Base-by-base conservation (phyloP, 2,329 filamentous ascomycete genomes). In the Thielaviopsis punctulata region DNA sequence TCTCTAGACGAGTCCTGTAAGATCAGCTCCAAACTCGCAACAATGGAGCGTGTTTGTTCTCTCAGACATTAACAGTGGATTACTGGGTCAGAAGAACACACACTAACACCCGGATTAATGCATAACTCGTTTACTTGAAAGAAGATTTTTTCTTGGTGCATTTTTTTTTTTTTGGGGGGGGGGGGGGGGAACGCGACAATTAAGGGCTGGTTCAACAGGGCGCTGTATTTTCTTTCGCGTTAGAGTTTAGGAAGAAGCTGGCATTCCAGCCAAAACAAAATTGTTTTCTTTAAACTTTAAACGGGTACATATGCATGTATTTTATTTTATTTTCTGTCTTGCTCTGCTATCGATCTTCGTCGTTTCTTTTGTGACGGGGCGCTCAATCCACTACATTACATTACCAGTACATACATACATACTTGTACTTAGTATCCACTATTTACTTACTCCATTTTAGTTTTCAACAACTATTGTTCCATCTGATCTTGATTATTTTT, bases 111-210 rank as follows among this genome's bases (percentile, higher is more conserved):
- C 36, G 48, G n/a, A 8, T 44, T 43, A 36, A 25, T 51, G 36
- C 36, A 51, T 41, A 51, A 41, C 48, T 25, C 36, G 36, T 5
- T 41, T 41, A n/a, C 23, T 24, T 33, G 22, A 25, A 19, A 27
- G 3, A n/a, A n/a, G n/a, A n/a, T n/a, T n/a, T n/a, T n/a, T n/a
- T n/a, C n/a, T n/a, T n/a, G 46, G 24, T 24, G 12, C 18, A 52
- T 60, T 45, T 30, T 45, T 47, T 43, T 21, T 49, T 48, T 23
- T 21, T 27, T 45, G 13, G 46, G 62, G 2, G 15, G 15, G 4
- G 12, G n/a, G 2, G 9, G 19, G n/a, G 7, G 36, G 36, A n/a
- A 41, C 36, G 36, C 36, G 36, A 41, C n/a, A n/a, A 41, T 41
- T 19, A 41, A 41, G 36, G 36, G 36, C 36, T 15, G 36, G 36